These are phyloP conservation scores for Starmerella vaccinii DNA, from an alignment of 805 yeast species.

Conservation along the genomic window DNA sequence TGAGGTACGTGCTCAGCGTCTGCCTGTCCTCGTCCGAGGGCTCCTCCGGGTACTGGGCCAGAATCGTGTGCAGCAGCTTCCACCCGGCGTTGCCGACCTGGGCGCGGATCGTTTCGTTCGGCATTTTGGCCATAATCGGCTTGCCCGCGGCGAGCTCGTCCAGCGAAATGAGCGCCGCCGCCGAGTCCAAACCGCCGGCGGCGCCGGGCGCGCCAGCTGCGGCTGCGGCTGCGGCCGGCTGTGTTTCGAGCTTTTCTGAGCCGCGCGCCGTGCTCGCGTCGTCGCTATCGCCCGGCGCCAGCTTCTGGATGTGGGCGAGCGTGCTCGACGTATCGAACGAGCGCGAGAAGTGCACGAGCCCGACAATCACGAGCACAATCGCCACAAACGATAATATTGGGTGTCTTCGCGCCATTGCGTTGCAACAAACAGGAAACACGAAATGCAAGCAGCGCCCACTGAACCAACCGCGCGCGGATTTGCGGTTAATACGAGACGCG, in stretches of 20 bases:
- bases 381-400: neutral
- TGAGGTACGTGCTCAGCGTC: constrained; percentile 54
- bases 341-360: constrained; percentile 4
- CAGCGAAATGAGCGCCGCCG: neutral
- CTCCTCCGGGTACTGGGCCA: constrained; percentile 81
- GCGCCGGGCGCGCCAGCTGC: neutral
- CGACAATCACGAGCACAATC: constrained; percentile 1
- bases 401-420: constrained; percentile 4
- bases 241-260: neutral
- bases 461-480: neutral
- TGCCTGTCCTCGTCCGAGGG: constrained; percentile 57
- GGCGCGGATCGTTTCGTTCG: constrained; percentile 68
- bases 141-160: constrained; percentile 25
- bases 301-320: neutral
- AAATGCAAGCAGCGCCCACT: too few relatives aligned
- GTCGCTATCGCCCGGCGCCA: neutral
- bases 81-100: constrained; percentile 87
- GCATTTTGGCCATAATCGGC: constrained; percentile 90
- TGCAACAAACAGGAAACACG: neutral
- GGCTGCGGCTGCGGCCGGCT: too few relatives aligned
- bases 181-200: neutral
- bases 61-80: constrained; percentile 82
- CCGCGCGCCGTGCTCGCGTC: neutral
- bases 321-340: constrained; percentile 2
- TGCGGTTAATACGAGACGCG: constrained; percentile 5